Evolutionary conservation across 495 filamentous ascomycete genomes (phyloP), one percentile per base, ranked within the genome.

Genomic region (Penicillium robsamsonii): DNA sequence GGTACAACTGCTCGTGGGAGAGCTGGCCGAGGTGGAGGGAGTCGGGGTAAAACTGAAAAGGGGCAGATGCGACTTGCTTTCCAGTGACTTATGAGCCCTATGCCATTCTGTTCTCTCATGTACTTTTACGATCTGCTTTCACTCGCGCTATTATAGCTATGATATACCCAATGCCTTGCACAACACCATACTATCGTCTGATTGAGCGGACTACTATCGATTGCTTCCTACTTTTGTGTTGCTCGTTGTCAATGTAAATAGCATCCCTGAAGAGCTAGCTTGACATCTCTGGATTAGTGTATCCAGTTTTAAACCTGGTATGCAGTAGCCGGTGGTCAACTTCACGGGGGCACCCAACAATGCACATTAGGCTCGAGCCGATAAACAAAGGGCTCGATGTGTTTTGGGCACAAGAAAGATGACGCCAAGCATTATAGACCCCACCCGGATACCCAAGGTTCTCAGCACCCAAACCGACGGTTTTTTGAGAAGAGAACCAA

Each of bases 31-130:
- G 57, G 63, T 33, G 62, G 63, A 44, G 56, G 65, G 40, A 61
- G 62, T 50, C 60, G 70, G 10, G 67, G 64, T 29, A 89, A 84
- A 74, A 69, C 83, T 22, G 90, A 92, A 68, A 91, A 84, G 60
- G 88, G 88, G 13, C 90, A 94, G 68, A 89, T 79, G 60, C 88
- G 82, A 55, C 75, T 93, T 56, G 79, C 75, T 22, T 93, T 94
- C 22, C 52, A 67, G 40, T 64, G 54, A 58, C 12, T 10, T 13
- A 50, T 17, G 7, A 12, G 5, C 20, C 12, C 18, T 7, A 15
- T 24, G 15, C 2, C 4, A 15, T 5, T 10, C 35, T 49, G 30
- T 33, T 37, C 13, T 7, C 30, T 15, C 18, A n/a, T 49, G 30
- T 49, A 27, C 4, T 37, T 38, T n/a, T 18, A 29, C 29, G 5